A percentile compares a stretch with the other conserved stretches of the same genome.
These are phyloP conservation scores for Colletotrichum zoysiae DNA, from an alignment of 2,329 filamentous ascomycete species.

Conservation along the genomic window DNA sequence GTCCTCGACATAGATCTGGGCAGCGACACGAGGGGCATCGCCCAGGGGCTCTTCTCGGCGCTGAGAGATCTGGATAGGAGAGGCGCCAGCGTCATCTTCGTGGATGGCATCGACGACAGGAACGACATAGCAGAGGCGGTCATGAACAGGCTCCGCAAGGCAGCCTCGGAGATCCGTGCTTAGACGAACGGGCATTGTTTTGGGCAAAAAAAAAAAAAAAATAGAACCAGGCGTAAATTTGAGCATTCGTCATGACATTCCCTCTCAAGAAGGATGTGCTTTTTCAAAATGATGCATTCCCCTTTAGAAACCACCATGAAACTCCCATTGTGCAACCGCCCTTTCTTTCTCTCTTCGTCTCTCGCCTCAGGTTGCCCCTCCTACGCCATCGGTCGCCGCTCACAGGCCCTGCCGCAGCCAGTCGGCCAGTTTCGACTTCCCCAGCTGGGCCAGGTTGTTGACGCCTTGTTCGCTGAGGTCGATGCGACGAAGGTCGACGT, in stretches of 20 bases:
- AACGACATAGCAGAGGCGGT: constrained; percentile 88
- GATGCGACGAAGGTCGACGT: constrained; percentile 92
- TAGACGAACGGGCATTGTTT: constrained; percentile 51
- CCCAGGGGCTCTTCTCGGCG: constrained; percentile 88
- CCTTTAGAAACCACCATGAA: constrained; percentile 42
- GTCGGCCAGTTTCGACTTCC: constrained; percentile 91
- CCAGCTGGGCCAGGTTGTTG: constrained; percentile 93
- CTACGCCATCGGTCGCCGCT: constrained; percentile 43
- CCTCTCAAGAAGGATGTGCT: constrained; percentile 30
- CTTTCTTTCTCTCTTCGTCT: constrained; percentile 17
- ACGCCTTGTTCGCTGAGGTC: constrained; percentile 96
- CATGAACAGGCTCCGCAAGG: constrained; percentile 86
- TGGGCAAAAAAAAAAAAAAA: constrained; percentile 16
- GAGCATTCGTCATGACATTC: constrained; percentile 41
- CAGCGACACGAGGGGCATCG: constrained; percentile 77
- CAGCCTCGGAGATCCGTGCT: constrained; percentile 71
- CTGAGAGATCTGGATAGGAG: constrained; percentile 86
- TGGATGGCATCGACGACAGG: constrained; percentile 86
- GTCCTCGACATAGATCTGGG: constrained; percentile 82
- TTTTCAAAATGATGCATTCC: constrained; percentile 41
- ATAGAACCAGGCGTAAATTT: constrained; percentile 42
- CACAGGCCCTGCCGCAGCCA: constrained; percentile 87
- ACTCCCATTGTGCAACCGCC: constrained; percentile 36
- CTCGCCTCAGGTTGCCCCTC: constrained; percentile 3
- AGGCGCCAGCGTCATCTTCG: constrained; percentile 85